Conservation (phyloP, 345 rosid genomes). For the Euphorbia lathyris region DNA sequence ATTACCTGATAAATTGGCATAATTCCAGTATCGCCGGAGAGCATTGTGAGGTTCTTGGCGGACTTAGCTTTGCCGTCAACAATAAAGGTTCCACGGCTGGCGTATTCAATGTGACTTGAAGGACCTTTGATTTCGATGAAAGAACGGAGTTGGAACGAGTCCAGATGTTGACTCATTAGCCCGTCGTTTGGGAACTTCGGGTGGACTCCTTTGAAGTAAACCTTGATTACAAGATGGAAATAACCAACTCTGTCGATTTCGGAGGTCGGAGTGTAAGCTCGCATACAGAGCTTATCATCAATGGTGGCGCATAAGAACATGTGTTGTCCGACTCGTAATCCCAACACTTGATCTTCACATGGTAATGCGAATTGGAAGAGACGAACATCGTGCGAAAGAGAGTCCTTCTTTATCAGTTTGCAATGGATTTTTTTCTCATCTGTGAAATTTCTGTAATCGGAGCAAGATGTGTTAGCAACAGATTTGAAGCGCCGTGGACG, state of each 20-base stretch:
- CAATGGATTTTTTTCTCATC: slow-evolving; percentile 53
- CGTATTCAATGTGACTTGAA: slow-evolving; percentile 73
- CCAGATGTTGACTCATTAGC: slow-evolving; percentile 71
- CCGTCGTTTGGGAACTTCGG: slow-evolving; percentile 89
- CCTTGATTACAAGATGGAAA: slow-evolving; percentile 73
- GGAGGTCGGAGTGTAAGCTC: slow-evolving; percentile 89
- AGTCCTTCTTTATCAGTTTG: slow-evolving; percentile 67
- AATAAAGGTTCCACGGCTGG: slow-evolving; percentile 61
- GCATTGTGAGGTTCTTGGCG: slow-evolving; percentile 77
- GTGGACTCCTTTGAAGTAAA: slow-evolving; percentile 71
- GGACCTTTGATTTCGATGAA: slow-evolving; percentile 80
- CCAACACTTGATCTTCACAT: slow-evolving; percentile 59
- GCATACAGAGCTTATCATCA: slow-evolving; percentile 65
- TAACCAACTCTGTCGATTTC: slow-evolving; percentile 58
- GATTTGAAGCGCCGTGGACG: slow-evolving; percentile 52
- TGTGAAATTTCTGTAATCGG: slow-evolving; percentile 60
- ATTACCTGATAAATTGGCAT: slow-evolving; percentile 83
- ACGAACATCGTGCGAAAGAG: slow-evolving; percentile 68
- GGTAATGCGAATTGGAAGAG: slow-evolving; percentile 68
- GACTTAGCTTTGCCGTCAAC: slow-evolving; percentile 74
- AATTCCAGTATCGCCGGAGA: slow-evolving; percentile 93
- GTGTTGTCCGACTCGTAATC: slow-evolving; percentile 85
- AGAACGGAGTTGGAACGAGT: slow-evolving; percentile 62
- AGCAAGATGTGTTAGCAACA: slow-evolving; percentile 30
- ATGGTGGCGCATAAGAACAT: slow-evolving; percentile 66